These are phyloP conservation scores for Kwoniella botswanensis DNA, from an alignment of 768 basidiomycete genomes.

Conservation along the genomic window DNA sequence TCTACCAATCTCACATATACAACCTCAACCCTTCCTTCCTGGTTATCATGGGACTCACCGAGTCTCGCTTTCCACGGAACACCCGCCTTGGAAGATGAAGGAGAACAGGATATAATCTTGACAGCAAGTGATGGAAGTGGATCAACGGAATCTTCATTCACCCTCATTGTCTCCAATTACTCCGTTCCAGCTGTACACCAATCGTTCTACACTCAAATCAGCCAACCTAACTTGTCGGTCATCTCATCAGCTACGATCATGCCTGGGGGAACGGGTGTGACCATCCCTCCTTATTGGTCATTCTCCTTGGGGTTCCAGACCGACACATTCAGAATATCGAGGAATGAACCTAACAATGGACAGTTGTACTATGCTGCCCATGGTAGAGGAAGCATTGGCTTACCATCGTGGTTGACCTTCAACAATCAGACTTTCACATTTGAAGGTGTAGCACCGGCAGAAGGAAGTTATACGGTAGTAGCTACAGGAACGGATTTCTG, in stretches of 20 bases:
- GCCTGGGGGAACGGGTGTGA: constrained; percentile 61
- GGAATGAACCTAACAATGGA: constrained; percentile 59
- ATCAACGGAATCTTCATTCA: constrained; percentile 38
- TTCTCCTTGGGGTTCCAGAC: constrained; percentile 85
- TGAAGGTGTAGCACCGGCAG: constrained; percentile 73
- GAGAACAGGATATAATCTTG: constrained; percentile 67
- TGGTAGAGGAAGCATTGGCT: constrained; percentile 68
- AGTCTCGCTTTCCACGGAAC: constrained; percentile 72
- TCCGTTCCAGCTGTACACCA: constrained; percentile 68
- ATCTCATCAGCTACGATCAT: constrained; percentile 51
- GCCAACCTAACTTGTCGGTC: constrained; percentile 66
- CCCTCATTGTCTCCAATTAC: constrained; percentile 59
- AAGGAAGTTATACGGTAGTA: constrained; percentile 61
- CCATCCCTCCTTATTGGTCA: constrained; percentile 84
- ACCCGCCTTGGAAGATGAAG: constrained; percentile 69
- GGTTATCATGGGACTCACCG: constrained; percentile 74
- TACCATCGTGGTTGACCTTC: constrained; percentile 80
- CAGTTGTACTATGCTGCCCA: constrained; percentile 67
- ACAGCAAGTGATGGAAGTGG: constrained; percentile 65
- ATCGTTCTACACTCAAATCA: constrained; percentile 69
- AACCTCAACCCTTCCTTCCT: constrained; percentile 68
- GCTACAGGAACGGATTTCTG: constrained; percentile 76
- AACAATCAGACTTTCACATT: constrained; percentile 74
- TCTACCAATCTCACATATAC: constrained; percentile 63
- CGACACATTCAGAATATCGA: constrained; percentile 66